Base-by-base conservation (phyloP, 176 grass and related monocot species). In the Aegilops umbellulata region DNA sequence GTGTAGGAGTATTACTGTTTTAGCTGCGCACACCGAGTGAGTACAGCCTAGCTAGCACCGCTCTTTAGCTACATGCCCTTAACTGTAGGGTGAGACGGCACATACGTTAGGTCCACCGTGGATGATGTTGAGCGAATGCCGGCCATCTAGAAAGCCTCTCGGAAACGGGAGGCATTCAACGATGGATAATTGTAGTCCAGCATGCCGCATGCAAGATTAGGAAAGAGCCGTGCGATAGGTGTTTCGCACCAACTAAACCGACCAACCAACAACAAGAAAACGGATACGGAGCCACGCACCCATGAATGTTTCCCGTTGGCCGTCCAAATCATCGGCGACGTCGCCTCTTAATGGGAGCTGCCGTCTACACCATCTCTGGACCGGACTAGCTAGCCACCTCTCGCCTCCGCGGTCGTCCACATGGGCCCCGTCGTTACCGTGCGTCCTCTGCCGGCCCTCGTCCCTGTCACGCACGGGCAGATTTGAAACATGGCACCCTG, bases 221-320 rank as follows among this genome's bases (percentile, higher is more conserved):
- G 72, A 53, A 19, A 29, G n/a, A 20, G 51, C 16, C 49, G 20
- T 44, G n/a, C n/a, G 62, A 70, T 23, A 38, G 30, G 30, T 5
- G 14, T 29, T 47, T 44, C 17, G 31, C 47, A 79, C 64, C 74
- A 25, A 44, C 42, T 13, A 72, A 51, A 67, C 22, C 42, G 65
- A 36, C 22, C 36, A 22, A 55, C 14, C 60, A 77, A 36, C 14
- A 27, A 14, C 15, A 29, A 12, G 29, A 20, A 20, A 19, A 72
- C 22, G 4, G 17, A 69, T 69, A 51, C 14, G 11, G 2, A 60
- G 7, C 83, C 58, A 79, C 20, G 10, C 14, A 14, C 2, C 27
- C 39, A 87, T 87, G 41, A 76, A n/a, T 76, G 86, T 42, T 17
- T n/a, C 65, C 69, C 58, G 86, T 65, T 82, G 60, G 26, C 10